Conservation (phyloP, 164 flowering plant genomes). For the Santalum album region DNA sequence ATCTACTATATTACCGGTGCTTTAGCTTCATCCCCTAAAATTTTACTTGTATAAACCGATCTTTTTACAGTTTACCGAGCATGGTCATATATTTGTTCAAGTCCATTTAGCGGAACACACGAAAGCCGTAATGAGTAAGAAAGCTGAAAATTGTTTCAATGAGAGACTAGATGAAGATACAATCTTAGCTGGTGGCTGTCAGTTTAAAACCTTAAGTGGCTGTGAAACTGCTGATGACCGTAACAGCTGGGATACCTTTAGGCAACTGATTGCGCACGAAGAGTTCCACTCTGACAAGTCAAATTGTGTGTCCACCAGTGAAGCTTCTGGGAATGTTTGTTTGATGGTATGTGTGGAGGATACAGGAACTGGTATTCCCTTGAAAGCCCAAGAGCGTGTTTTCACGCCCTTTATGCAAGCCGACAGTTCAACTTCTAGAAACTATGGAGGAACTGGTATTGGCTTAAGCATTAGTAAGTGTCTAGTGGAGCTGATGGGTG, state of each 20-base stretch:
- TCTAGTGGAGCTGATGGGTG: conserved; percentile 86
- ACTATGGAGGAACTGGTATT: conserved; percentile 89
- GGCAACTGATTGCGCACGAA: conserved; percentile 37
- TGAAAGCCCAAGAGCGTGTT: conserved; percentile 60
- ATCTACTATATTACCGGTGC: neutral
- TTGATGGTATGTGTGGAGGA: conserved; percentile 77
- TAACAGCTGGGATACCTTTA: conserved; percentile 56
- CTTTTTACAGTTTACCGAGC: conserved; percentile 77
- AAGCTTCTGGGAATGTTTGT: conserved; percentile 35
- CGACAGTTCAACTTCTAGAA: conserved; percentile 87
- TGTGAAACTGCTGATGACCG: conserved; percentile 66
- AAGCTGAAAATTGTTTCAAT: conserved; percentile 30
- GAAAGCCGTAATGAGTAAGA: conserved; percentile 24
- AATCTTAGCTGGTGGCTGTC: conserved; percentile 17
- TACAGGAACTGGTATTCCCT: conserved; percentile 87
- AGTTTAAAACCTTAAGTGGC: conserved; percentile 71
- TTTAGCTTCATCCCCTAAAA: neutral
- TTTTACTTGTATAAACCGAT: neutral
- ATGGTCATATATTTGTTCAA: conserved; percentile 85
- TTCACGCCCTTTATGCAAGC: conserved; percentile 96
- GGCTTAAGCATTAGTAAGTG: conserved; percentile 92
- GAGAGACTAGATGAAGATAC: conserved; percentile 31
- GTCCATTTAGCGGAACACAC: conserved; percentile 61
- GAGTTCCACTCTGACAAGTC: conserved; percentile 34
- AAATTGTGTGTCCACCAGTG: conserved; percentile 13